phyloP scores from a whole-genome alignment of 768 basidiomycete genomes.

The Mycena capillaripes region DNA sequence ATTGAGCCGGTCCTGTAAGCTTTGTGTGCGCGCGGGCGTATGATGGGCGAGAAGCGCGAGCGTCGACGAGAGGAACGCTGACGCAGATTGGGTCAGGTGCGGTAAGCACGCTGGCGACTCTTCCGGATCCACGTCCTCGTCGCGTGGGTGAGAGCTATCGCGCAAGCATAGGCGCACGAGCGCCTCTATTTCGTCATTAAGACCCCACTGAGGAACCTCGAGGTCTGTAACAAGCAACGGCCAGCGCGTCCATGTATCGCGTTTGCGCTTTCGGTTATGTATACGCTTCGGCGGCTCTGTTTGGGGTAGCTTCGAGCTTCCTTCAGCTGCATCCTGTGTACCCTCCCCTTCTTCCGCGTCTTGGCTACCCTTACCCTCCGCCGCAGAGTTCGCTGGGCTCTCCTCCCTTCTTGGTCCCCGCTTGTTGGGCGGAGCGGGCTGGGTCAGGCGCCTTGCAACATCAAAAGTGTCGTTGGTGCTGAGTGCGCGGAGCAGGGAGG shows the following conservation, averaged over 20 bases:
- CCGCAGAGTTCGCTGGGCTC: neutral
- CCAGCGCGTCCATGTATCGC: constrained; percentile 83
- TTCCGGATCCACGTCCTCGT: constrained; percentile 46
- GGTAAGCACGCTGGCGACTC: constrained; percentile 46
- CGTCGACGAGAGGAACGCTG: constrained; percentile 63
- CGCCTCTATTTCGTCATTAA: constrained; percentile 76
- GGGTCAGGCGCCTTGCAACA: constrained; percentile 65
- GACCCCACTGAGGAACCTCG: constrained; percentile 74
- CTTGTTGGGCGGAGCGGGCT: constrained; percentile 37
- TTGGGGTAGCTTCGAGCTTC: neutral
- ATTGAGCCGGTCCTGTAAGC: constrained; percentile 74
- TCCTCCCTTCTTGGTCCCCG: neutral
- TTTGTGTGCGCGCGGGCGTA: constrained; percentile 66
- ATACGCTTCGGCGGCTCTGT: neutral
- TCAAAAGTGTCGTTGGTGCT: constrained; percentile 70
- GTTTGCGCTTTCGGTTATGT: constrained; percentile 35
- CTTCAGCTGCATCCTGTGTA: neutral
- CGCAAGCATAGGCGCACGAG: constrained; percentile 58
- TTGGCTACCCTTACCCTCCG: no score
- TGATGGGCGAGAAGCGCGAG: constrained; percentile 69
- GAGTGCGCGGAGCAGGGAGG: constrained; percentile 75
- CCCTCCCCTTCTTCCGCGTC: neutral
- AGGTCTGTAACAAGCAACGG: constrained; percentile 76
- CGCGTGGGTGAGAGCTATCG: constrained; percentile 36
- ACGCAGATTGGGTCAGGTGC: constrained; percentile 58